Percentiles rank a stretch among this genome's conserved stretches.
phyloP scores from a whole-genome alignment of 441 rosid species.

The Gossypium gossypioides region DNA sequence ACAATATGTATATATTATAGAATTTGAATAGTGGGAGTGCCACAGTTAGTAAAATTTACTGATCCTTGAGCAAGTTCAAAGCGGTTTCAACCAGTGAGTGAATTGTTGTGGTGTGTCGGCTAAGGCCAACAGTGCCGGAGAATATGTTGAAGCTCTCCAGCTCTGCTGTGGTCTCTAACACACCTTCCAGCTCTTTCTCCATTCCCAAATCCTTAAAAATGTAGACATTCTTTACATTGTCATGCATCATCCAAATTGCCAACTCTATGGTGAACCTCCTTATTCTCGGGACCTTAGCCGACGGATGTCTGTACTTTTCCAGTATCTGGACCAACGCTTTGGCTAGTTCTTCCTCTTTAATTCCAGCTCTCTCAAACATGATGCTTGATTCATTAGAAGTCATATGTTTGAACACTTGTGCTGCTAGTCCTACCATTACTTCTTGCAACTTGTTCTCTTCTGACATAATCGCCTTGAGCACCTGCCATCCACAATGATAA shows the following conservation, averaged over 20 bases:
- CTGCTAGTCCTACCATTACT: constrained; percentile 84
- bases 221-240: constrained; percentile 24
- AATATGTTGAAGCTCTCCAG: constrained; percentile 78
- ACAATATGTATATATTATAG: background rate
- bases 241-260: constrained; percentile 74
- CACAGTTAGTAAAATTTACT: background rate
- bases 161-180: constrained; percentile 73
- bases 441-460: constrained; percentile 61
- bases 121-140: constrained; percentile 74
- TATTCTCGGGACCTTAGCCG: constrained; percentile 62
- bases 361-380: constrained; percentile 37
- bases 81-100: constrained; percentile 65
- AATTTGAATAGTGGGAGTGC: constrained; percentile 5
- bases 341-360: constrained; percentile 41
- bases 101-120: constrained; percentile 58
- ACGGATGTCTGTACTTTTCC: constrained; percentile 43
- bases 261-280: constrained; percentile 73
- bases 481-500: constrained; percentile 31
- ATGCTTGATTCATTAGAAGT: constrained; percentile 36
- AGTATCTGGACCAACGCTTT: constrained; percentile 40
- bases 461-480: constrained; percentile 45
- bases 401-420: constrained; percentile 55
- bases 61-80: constrained; percentile 33
- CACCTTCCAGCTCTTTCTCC: constrained; percentile 55
- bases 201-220: constrained; percentile 41